Conservation (phyloP, 306 rosid species). For the Begonia fuchsioides region DNA sequence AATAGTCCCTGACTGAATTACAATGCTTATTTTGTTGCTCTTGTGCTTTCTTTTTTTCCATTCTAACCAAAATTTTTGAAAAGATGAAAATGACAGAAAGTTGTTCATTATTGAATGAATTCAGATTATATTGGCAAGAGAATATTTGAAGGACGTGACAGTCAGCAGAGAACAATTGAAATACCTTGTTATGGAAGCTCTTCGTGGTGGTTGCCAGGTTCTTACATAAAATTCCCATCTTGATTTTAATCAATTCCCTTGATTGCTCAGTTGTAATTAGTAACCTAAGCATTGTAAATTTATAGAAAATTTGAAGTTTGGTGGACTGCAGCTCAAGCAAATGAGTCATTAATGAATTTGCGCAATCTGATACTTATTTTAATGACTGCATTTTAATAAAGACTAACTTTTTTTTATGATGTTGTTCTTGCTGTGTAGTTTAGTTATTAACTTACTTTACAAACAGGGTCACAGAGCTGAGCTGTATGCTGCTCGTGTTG, state of each 20-base stretch:
- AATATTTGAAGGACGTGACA: conserved; percentile 74
- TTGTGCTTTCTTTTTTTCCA: no score
- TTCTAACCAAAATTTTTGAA: no score
- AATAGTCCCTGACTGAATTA: no score
- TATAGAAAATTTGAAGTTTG: neutral
- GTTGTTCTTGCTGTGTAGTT: conserved; percentile 5
- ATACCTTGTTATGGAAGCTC: conserved; percentile 79
- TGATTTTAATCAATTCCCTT: conserved; percentile 6
- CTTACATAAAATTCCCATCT: conserved; percentile 12
- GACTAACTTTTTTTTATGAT: no score
- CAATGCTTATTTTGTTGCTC: no score
- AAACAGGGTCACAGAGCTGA: conserved; percentile 97
- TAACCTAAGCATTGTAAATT: neutral
- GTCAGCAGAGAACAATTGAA: conserved; percentile 70
- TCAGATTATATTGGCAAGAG: conserved; percentile 93
- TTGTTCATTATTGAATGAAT: neutral
- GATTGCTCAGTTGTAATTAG: no score
- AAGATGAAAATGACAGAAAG: no score
- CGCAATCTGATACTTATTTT: no score
- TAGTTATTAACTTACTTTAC: conserved; percentile 1
- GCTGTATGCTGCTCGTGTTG: conserved; percentile 93
- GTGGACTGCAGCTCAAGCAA: neutral
- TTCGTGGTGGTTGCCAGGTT: conserved; percentile 98
- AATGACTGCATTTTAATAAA: no score
- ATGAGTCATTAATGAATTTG: no score